Base-by-base conservation (phyloP, 2,329 filamentous ascomycete genomes). In the Trichoderma cornu-damae region DNA sequence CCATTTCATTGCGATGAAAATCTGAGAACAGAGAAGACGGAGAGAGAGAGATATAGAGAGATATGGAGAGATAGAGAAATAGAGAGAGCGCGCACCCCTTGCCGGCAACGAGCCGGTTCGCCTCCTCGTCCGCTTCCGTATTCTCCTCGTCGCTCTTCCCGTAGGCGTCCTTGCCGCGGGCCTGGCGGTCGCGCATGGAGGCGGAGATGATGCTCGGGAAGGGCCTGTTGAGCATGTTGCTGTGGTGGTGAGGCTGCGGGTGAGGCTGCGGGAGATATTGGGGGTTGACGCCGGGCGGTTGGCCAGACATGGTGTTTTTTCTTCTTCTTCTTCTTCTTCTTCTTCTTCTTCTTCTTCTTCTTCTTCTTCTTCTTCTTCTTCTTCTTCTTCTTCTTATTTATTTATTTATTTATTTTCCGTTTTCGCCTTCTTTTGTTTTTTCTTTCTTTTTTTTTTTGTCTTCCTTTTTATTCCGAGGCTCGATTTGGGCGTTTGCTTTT, bases 151-250 rank as follows among this genome's bases (percentile, higher is more conserved):
- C 58, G 30, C 32, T 59, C 42, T 68, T 63, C 12, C 52, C 61
- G 64, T 81, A 81, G 1, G 79, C 79, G 60, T 84, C 76, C 64
- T 83, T 83, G 51, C 82, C 81, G 38, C 82, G 74, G 4, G 82
- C 79, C 67, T 85, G 82, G 5, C 75, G 75, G 66, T 85, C 81
- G 64, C 80, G 79, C 79, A 81, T 81, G 59, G 73, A 68, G 18
- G 72, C 62, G 0, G 79, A 80, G 67, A 81, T 79, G 51, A 16
- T 35, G 77, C 8, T 50, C 32, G 38, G 54, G 48, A n/a, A 77
- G 76, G 35, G 74, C 72, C 40, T 49, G 53, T 48, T 57, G 30
- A 20, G 30, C 14, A 18, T 47, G 2, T 30, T 50, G 22, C n/a
- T 16, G 26, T 37, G 28, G 11, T 57, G 46, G 0, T 26, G 20